Evolutionary conservation across 2,329 filamentous ascomycete genomes (phyloP).

Genomic region (Talaromyces sp.): DNA sequence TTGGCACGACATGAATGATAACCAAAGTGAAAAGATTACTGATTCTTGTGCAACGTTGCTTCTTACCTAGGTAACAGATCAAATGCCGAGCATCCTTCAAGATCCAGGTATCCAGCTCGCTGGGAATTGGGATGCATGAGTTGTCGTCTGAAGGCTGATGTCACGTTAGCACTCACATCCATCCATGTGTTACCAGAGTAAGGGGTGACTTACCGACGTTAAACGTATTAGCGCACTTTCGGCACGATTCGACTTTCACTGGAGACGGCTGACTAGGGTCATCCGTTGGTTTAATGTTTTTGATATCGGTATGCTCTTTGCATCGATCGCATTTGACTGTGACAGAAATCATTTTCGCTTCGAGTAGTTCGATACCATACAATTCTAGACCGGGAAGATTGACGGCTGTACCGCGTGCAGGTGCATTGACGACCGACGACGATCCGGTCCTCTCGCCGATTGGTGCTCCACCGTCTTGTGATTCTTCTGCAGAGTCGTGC

Average conservation of each 20-base stretch:
- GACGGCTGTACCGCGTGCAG: constrained; percentile 70
- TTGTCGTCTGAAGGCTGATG: constrained; percentile 60
- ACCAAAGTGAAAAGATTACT: neutral
- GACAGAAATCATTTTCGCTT: constrained; percentile 65
- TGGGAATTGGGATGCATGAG: constrained; percentile 70
- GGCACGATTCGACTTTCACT: constrained; percentile 51
- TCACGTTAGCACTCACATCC: neutral
- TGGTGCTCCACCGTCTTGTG: constrained; percentile 42
- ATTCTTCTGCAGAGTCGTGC: constrained; percentile 49
- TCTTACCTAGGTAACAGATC: constrained; percentile 70
- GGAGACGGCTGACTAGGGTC: constrained; percentile 40
- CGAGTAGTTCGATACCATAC: constrained; percentile 72
- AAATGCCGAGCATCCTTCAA: constrained; percentile 69
- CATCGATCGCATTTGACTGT: constrained; percentile 77
- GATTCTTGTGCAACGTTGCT: neutral
- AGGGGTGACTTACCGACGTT: constrained; percentile 40
- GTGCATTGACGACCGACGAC: constrained; percentile 35
- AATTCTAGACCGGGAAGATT: constrained; percentile 77
- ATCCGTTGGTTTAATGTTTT: constrained; percentile 59
- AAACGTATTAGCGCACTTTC: constrained; percentile 54
- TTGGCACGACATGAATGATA: neutral
- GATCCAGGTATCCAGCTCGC: constrained; percentile 75
- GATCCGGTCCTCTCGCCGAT: constrained; percentile 26
- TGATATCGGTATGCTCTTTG: constrained; percentile 69
- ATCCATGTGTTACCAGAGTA: neutral